phyloP scores from a whole-genome alignment of 768 basidiomycete genomes.

The Gymnopilus dilepis region DNA sequence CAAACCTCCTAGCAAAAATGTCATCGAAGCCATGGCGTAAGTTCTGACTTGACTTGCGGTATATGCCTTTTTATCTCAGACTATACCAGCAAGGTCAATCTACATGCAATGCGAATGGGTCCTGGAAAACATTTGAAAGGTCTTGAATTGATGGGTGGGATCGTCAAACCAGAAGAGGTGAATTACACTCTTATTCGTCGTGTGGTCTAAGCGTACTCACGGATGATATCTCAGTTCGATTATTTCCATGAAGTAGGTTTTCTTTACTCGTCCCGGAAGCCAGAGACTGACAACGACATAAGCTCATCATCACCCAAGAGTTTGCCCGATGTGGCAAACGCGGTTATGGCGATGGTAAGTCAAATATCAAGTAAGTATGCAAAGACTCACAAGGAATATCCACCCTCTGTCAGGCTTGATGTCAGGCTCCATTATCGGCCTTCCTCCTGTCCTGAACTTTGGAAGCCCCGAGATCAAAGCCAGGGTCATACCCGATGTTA shows the following conservation, averaged over 20 bases:
- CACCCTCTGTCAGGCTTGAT: constrained; percentile 49
- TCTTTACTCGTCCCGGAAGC: neutral
- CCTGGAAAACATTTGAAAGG: constrained; percentile 87
- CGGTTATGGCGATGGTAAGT: constrained; percentile 79
- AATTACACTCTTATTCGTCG: constrained; percentile 14
- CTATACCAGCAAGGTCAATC: constrained; percentile 56
- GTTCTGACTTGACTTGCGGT: constrained; percentile 19
- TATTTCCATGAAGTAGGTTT: constrained; percentile 78
- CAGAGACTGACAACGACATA: neutral
- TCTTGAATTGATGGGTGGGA: constrained; percentile 75
- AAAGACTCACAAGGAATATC: neutral
- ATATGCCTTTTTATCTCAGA: neutral
- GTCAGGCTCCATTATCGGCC: constrained; percentile 80
- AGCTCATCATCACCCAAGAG: constrained; percentile 84
- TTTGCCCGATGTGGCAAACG: constrained; percentile 68
- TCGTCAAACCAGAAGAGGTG: constrained; percentile 81
- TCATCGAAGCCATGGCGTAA: constrained; percentile 79
- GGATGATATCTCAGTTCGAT: constrained; percentile 59
- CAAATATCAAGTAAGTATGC: neutral
- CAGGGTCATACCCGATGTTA: constrained; percentile 65
- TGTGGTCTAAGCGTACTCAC: neutral
- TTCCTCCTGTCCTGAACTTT: constrained; percentile 88
- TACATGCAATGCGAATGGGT: constrained; percentile 93
- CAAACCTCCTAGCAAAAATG: constrained; percentile 80
- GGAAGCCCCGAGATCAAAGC: constrained; percentile 61